A percentile compares a stretch with the other conserved stretches of the same genome.
These are phyloP conservation scores for Pigoraptor vietnamica DNA, from an alignment of 78 protist genomes.

Conservation along the genomic window DNA sequence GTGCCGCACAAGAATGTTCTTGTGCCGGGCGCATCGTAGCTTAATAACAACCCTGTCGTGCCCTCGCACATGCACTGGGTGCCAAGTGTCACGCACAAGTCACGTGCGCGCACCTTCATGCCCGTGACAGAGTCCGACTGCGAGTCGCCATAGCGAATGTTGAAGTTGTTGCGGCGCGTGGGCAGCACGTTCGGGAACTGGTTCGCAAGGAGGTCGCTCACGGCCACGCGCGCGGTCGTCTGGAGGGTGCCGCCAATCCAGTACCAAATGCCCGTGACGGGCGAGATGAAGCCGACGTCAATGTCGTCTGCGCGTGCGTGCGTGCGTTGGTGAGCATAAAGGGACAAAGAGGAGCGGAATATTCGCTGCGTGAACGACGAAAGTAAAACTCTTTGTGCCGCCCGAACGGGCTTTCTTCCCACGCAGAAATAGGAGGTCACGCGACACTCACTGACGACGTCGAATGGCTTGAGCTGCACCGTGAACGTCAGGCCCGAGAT, in stretches of 20 bases:
- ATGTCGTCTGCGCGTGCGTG: neutral
- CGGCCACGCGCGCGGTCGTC: neutral
- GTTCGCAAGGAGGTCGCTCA: neutral
- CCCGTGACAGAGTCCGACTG: neutral
- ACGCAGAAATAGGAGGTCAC: too few species aligned
- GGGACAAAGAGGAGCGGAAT: too few species aligned
- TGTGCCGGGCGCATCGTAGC: too few species aligned
- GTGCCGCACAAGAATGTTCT: too few species aligned
- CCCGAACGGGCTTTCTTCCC: too few species aligned
- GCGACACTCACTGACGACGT: neutral
- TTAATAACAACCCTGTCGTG: too few species aligned
- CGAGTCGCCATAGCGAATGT: neutral
- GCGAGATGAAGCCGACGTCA: neutral
- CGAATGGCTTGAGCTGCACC: neutral
- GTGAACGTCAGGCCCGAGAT: neutral
- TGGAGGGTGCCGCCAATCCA: neutral
- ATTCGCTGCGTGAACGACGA: too few species aligned
- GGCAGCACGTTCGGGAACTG: neutral
- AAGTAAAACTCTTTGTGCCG: too few species aligned
- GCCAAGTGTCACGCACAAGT: too few species aligned
- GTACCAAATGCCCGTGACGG: neutral
- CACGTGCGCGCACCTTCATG: neutral
- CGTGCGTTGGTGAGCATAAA: neutral
- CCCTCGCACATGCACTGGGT: too few species aligned
- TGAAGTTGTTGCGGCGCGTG: neutral